Evolutionary conservation across 108 stramenopile genomes (phyloP).

Genomic region (Parietichytrium sp.): DNA sequence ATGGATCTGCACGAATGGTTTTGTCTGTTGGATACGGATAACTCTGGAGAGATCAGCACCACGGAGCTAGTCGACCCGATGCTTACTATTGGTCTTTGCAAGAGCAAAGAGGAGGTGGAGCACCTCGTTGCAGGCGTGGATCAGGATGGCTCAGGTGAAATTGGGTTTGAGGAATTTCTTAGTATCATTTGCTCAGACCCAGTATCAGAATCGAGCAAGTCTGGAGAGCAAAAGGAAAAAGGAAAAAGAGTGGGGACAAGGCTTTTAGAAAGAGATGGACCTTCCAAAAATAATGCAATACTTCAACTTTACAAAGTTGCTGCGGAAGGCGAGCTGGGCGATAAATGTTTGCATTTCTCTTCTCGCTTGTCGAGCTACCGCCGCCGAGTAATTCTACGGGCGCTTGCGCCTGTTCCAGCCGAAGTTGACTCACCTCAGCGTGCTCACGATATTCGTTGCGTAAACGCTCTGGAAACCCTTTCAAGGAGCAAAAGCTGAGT

Average conservation of each 20-base stretch:
- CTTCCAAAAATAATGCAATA: background rate
- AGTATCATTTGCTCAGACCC: background rate
- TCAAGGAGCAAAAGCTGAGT: background rate
- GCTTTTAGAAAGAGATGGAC: too few relatives aligned
- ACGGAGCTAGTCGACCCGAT: background rate
- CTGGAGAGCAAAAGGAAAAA: too few relatives aligned
- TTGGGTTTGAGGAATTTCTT: constrained; percentile 23
- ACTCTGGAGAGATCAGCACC: background rate
- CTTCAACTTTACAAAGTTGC: background rate
- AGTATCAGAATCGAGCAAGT: too few relatives aligned
- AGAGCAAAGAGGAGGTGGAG: background rate
- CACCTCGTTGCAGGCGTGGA: background rate
- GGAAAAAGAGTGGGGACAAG: too few relatives aligned
- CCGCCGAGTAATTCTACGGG: constrained; percentile 1
- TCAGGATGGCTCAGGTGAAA: background rate
- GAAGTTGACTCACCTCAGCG: background rate
- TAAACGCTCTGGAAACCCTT: constrained; percentile 9
- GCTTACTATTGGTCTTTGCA: constrained; percentile 3
- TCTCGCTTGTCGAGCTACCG: background rate
- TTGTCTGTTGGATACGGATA: background rate
- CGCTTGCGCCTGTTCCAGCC: background rate
- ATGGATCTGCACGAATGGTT: constrained; percentile 28
- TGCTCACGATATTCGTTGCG: background rate
- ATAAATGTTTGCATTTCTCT: background rate
- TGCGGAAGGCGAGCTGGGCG: background rate